Base-by-base conservation (phyloP, 257 asterid species). In the Lantana camara region DNA sequence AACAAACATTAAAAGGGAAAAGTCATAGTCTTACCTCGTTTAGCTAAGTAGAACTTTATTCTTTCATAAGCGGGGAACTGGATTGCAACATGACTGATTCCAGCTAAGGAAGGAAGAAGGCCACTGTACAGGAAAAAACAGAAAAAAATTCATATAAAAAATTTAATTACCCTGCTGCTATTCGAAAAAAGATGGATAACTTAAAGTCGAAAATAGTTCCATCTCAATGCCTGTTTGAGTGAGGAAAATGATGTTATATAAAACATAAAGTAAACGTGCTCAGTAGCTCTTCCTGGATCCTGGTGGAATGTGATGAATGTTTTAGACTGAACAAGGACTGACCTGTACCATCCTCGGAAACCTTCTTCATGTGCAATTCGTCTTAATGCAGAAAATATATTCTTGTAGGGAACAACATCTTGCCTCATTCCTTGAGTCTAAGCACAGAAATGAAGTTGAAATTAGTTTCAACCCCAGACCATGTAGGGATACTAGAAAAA, bases 261-360 rank as follows among this genome's bases (percentile, higher is more conserved):
- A 24, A 19, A 22, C 23, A 38, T n/a, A n/a, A n/a, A n/a, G n/a
- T n/a, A n/a, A n/a, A n/a, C n/a, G n/a, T n/a, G n/a, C n/a, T n/a
- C n/a, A n/a, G n/a, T n/a, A n/a, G n/a, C n/a, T n/a, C n/a, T n/a
- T n/a, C n/a, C n/a, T n/a, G n/a, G n/a, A n/a, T 22, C 27, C 27
- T 30, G 29, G 35, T 56, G 47, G 47, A 9, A 24, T 37, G 2
- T 48, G 15, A 21, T 19, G 11, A n/a, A 11, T 21, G 14, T 64
- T 55, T 58, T 49, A 57, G 12, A 37, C 34, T 23, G 59, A 51
- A 57, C 38, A 16, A 70, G 38, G 35, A 66, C 94, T 75, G 53
- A 93, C 99, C 99, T 90, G 88, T 94, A 94, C 96, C 82, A 94
- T 77, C 99, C 99, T 55, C 96, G 88, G 60, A 94, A 56, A 48